phyloP scores from a whole-genome alignment of 345 rosid species.

The Pistacia atlantica region DNA sequence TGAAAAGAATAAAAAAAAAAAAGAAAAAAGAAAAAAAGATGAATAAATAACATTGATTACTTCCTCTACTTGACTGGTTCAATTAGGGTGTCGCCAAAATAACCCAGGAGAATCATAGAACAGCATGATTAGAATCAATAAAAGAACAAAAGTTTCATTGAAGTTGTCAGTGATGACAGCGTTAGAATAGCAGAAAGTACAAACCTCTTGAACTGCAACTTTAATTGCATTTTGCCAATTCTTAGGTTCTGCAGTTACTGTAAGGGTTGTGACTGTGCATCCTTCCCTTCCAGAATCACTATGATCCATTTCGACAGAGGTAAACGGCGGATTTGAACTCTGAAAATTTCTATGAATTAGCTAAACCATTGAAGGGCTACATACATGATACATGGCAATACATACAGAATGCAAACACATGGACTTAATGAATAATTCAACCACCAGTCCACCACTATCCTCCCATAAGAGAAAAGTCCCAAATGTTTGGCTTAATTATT shows the following conservation, averaged over 20 bases:
- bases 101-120: slow-evolving; percentile 4
- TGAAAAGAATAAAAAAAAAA: neutral
- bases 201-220: slow-evolving; percentile 98
- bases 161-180: slow-evolving; percentile 6
- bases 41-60: neutral
- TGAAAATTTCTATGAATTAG: slow-evolving; percentile 46
- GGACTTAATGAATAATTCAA: neutral
- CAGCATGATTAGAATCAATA: slow-evolving; percentile 13
- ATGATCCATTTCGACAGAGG: slow-evolving; percentile 98
- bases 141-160: slow-evolving; percentile 6
- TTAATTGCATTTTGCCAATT: slow-evolving; percentile 94
- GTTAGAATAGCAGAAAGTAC: slow-evolving; percentile 28
- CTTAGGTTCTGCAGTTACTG: slow-evolving; percentile 96
- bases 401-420: neutral
- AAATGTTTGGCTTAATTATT: neutral
- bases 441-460: neutral
- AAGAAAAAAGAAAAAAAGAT: no score
- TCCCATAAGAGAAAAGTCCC: neutral
- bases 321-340: slow-evolving; percentile 99
- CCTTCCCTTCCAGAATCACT: slow-evolving; percentile 99
- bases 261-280: slow-evolving; percentile 99
- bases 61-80: neutral
- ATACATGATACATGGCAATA: slow-evolving; percentile 6
- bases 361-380: slow-evolving; percentile 16
- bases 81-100: neutral